Evolutionary conservation across 2,329 filamentous ascomycete genomes (phyloP).

Genomic region (Talaromyces funiculosus): DNA sequence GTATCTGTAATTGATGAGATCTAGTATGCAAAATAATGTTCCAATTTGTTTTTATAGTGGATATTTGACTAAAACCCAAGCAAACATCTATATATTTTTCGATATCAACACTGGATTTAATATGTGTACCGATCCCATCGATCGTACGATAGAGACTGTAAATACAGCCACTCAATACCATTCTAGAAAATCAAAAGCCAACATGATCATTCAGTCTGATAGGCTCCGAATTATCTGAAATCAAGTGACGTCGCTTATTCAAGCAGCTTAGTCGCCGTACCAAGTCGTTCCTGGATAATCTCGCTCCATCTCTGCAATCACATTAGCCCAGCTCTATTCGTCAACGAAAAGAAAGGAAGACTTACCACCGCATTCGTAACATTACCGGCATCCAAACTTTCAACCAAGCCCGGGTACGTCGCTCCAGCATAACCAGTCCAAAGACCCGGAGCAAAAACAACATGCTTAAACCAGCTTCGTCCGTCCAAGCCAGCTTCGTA

Average conservation of each 20-base stretch:
- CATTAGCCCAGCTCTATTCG: background rate
- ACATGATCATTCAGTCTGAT: background rate
- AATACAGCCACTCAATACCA: background rate
- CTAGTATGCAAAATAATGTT: background rate
- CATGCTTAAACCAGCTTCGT: slow-evolving; percentile 86
- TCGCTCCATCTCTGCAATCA: slow-evolving; percentile 34
- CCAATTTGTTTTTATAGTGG: background rate
- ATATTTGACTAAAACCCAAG: background rate
- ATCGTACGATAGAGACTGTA: too few relatives aligned
- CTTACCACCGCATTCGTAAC: slow-evolving; percentile 48
- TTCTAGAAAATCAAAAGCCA: too few relatives aligned
- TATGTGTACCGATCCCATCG: too few relatives aligned
- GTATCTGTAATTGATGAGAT: background rate
- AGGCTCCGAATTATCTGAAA: background rate
- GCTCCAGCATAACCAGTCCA: slow-evolving; percentile 87
- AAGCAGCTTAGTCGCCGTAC: slow-evolving; percentile 28
- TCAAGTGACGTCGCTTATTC: background rate
- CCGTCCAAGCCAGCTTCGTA: slow-evolving; percentile 70
- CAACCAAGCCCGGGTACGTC: slow-evolving; percentile 60
- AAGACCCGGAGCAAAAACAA: slow-evolving; percentile 83
- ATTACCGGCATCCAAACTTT: slow-evolving; percentile 52
- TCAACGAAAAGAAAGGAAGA: slow-evolving; percentile 15
- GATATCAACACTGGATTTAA: background rate
- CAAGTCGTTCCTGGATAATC: slow-evolving; percentile 34
- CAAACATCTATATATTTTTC: background rate